Evolutionary conservation across 2,329 filamentous ascomycete genomes (phyloP), one percentile per base, ranked within the genome.

Genomic region (Parascedosporium putredinis): DNA sequence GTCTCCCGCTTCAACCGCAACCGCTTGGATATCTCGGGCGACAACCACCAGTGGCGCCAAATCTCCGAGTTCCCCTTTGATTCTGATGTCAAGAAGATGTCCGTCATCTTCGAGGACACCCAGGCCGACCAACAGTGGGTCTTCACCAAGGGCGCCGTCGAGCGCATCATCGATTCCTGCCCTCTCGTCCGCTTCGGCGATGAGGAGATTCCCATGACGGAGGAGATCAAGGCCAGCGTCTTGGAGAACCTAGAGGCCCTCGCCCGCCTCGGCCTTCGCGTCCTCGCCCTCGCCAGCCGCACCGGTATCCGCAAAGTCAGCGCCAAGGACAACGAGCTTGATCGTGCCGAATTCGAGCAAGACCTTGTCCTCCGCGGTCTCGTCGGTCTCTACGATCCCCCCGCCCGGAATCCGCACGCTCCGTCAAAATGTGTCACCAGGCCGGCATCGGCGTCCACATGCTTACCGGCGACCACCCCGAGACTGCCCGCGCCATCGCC

Each of bases 71-170:
- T 84, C 52, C 84, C 83, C 0, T 88, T 88, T 54, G 84, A 88
- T 59, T 86, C 83, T 0, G 78, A 78, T 51, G 76, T 87, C 54
- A 88, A 88, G 69, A 84, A 82, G 57, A 88, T 88, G 84, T 84
- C 82, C 0, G 82, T 86, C 33, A 79, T 86, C 49, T 84, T 83
- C 61, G 59, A 72, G 40, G 62, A 73, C 20, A 57, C 56, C 12
- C 59, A 65, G 6, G 61, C 60, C 9, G 61, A 65, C 22, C 63
- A 68, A 49, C 69, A 70, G 55, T 71, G 64, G 62, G 66, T 79
- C 44, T 81, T 81, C 56, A 80, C 78, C 51, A 83, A 83, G 59
- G 81, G 81, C 46, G 84, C 84, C 1, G 83, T 86, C 4, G 84
- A 88, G 59, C 73, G 83, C 36, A 74, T 88, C 25, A 67, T 88